Percentiles rank a stretch among this genome's conserved stretches.
Conservation (phyloP, 1,284 basidiomycete species). For the Volvariella volvacea region DNA sequence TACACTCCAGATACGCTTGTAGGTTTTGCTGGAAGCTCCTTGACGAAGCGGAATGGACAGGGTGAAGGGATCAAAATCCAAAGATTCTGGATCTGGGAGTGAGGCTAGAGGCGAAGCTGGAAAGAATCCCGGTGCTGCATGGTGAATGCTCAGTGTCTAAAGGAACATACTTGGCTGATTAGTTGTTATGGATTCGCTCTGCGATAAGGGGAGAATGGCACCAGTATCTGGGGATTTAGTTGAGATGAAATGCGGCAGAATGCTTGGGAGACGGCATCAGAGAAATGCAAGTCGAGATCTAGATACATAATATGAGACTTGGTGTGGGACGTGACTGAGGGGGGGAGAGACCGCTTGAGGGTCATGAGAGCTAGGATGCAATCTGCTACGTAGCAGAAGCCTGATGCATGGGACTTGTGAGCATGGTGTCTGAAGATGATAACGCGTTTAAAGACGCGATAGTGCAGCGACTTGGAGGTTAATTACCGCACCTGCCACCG, state of each 20-base stretch:
- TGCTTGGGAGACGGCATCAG: constrained; percentile 81
- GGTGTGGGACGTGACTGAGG: constrained; percentile 11
- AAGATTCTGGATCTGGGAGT: constrained; percentile 34
- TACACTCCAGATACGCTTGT: constrained; percentile 52
- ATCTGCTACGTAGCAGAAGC: constrained; percentile 94
- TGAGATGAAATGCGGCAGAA: constrained; percentile 39
- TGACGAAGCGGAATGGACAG: constrained; percentile 67
- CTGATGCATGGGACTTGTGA: constrained; percentile 67
- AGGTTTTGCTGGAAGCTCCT: constrained; percentile 61
- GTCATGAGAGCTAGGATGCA: constrained; percentile 73
- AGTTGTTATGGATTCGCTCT: background rate
- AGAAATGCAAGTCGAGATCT: constrained; percentile 89
- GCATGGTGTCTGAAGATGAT: constrained; percentile 69
- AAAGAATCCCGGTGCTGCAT: constrained; percentile 78
- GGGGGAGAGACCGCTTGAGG: constrained; percentile 32
- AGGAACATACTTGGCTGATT: background rate
- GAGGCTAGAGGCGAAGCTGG: constrained; percentile 54
- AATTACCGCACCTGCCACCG: constrained; percentile 27
- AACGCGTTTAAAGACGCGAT: too few relatives aligned
- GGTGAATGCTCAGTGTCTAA: constrained; percentile 80
- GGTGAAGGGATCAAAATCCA: constrained; percentile 62
- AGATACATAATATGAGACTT: constrained; percentile 81
- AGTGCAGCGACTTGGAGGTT: too few relatives aligned
- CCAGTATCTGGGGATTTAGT: constrained; percentile 49
- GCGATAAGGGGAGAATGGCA: constrained; percentile 18